These are phyloP conservation scores for Monilinia laxa DNA, from an alignment of 2,329 filamentous ascomycete genomes.

Conservation along the genomic window DNA sequence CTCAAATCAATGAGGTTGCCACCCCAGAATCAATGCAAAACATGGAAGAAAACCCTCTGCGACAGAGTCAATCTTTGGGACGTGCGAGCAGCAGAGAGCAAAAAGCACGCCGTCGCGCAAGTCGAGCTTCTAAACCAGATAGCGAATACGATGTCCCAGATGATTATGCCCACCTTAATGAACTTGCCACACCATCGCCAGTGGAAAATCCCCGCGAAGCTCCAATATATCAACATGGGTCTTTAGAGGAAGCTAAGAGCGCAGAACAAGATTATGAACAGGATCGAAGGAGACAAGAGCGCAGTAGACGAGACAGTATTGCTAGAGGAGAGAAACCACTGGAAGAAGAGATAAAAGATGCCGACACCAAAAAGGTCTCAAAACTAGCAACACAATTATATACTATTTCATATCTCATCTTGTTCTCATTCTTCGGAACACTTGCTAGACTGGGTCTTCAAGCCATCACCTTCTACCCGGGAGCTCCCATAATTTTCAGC, in stretches of 20 bases:
- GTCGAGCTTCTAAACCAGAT: constrained; percentile 18
- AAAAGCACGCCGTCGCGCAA: constrained; percentile 1
- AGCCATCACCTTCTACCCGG: constrained; percentile 75
- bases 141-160: constrained; percentile 32
- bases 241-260: constrained; percentile 42
- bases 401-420: constrained; percentile 75
- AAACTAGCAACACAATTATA: constrained; percentile 59
- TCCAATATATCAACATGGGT: constrained; percentile 42
- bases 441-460: constrained; percentile 79
- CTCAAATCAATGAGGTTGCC: constrained; percentile 46
- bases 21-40: constrained; percentile 48
- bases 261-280: constrained; percentile 30
- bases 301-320: constrained; percentile 17
- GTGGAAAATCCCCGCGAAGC: constrained; percentile 47
- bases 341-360: constrained; percentile 24
- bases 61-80: constrained; percentile 43
- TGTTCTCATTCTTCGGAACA: constrained; percentile 84
- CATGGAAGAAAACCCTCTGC: constrained; percentile 41
- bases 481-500: constrained; percentile 69
- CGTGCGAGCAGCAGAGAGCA: constrained; percentile 9
- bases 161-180: constrained; percentile 47
- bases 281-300: constrained; percentile 20
- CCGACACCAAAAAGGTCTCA: constrained; percentile 45
- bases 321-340: constrained; percentile 19
- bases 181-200: constrained; percentile 46